phyloP scores from a whole-genome alignment of 1,284 basidiomycete species.

The Apiotrichum akiyoshidainum region DNA sequence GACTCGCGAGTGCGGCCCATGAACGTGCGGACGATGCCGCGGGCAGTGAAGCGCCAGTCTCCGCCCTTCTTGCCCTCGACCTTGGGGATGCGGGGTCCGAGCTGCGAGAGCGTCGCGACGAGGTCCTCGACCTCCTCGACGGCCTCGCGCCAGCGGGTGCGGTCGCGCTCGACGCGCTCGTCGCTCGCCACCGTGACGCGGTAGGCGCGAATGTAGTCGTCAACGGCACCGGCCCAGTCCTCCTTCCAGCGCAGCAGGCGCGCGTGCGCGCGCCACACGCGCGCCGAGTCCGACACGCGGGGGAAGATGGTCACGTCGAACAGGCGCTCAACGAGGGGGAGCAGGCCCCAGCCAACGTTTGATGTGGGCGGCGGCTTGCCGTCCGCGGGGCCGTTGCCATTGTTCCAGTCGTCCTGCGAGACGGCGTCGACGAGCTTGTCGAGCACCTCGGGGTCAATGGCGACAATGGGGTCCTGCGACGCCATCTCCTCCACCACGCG shows the following conservation, averaged over 20 bases:
- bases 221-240: slow-evolving; percentile 70
- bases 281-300: slow-evolving; percentile 64
- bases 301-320: slow-evolving; percentile 76
- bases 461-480: slow-evolving; percentile 60
- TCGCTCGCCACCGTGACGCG: slow-evolving; percentile 67
- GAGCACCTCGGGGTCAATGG: slow-evolving; percentile 79
- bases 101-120: slow-evolving; percentile 75
- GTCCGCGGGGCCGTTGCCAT: slow-evolving; percentile 42
- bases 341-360: slow-evolving; percentile 66
- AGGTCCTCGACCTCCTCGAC: slow-evolving; percentile 75
- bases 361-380: slow-evolving; percentile 46
- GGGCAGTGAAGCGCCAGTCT: slow-evolving; percentile 78
- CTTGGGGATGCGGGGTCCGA: slow-evolving; percentile 63
- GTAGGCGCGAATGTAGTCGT: slow-evolving; percentile 79
- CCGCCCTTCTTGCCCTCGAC: slow-evolving; percentile 53
- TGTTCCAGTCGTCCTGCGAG: slow-evolving; percentile 57
- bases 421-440: slow-evolving; percentile 84
- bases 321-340: slow-evolving; percentile 62
- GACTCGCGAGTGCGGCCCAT: slow-evolving; percentile 61
- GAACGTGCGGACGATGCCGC: slow-evolving; percentile 83
- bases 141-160: slow-evolving; percentile 65
- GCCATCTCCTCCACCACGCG: slow-evolving; percentile 74
- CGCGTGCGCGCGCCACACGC: slow-evolving; percentile 76
- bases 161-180: slow-evolving; percentile 63
- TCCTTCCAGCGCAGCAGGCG: slow-evolving; percentile 70